These are phyloP conservation scores for Alternaria alternata DNA, from an alignment of 2,329 filamentous ascomycete genomes.

Conservation along the genomic window DNA sequence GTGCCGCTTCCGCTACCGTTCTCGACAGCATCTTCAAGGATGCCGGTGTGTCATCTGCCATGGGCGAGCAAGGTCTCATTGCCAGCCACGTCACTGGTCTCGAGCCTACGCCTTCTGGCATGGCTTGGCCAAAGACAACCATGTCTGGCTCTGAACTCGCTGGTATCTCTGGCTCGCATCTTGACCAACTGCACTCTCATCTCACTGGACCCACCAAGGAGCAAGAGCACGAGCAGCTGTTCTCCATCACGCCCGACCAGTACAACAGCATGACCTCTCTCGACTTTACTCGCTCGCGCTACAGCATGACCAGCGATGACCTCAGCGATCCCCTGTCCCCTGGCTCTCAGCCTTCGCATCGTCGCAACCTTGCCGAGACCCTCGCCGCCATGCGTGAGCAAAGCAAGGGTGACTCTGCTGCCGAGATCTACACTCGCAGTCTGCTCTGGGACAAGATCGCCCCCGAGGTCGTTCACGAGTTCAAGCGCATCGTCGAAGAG, in stretches of 20 bases:
- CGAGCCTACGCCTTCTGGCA: conserved; percentile 50
- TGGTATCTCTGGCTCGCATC: conserved; percentile 45
- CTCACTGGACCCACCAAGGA: conserved; percentile 73
- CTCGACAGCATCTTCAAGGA: conserved; percentile 85
- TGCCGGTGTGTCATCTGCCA: conserved; percentile 65
- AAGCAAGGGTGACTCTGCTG: conserved; percentile 73
- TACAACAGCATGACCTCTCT: conserved; percentile 85
- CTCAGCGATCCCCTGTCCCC: conserved; percentile 49
- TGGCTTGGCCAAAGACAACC: conserved; percentile 49
- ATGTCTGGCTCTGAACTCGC: conserved; percentile 49
- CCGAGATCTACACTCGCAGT: conserved; percentile 91
- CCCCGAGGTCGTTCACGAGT: conserved; percentile 87
- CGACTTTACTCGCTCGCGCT: conserved; percentile 67
- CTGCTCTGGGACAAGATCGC: conserved; percentile 95
- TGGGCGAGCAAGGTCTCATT: conserved; percentile 51
- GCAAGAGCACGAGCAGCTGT: conserved; percentile 87
- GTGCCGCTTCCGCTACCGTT: conserved; percentile 77
- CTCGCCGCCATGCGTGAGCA: conserved; percentile 78
- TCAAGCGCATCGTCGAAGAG: conserved; percentile 88
- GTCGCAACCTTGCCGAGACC: conserved; percentile 80
- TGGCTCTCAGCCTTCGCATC: conserved; percentile 60
- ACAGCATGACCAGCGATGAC: conserved; percentile 60
- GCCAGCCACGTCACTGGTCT: conserved; percentile 62
- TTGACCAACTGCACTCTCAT: conserved; percentile 54
- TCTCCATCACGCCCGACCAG: conserved; percentile 83